Conservation (phyloP, 331 rosid species). For the Phaseolus coccineus region DNA sequence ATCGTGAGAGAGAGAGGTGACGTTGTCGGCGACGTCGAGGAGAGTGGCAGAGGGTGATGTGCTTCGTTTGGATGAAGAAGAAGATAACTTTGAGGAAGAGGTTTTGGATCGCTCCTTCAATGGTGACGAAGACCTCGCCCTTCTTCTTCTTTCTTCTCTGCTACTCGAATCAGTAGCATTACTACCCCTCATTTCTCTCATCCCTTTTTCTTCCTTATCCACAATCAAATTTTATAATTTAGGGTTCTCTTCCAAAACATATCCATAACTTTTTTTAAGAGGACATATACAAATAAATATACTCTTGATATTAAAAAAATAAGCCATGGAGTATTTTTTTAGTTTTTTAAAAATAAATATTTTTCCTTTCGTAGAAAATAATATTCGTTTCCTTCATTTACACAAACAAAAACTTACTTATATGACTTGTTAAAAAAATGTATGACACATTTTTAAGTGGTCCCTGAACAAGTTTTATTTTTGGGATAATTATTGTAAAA, state of each 20-base stretch:
- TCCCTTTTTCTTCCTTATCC: background rate
- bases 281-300: too few relatives aligned
- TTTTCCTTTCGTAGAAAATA: too few relatives aligned
- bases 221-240: background rate
- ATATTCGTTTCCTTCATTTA: too few relatives aligned
- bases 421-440: too few relatives aligned
- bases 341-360: too few relatives aligned
- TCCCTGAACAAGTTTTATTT: too few relatives aligned
- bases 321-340: too few relatives aligned
- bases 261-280: too few relatives aligned
- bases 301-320: too few relatives aligned
- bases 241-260: background rate
- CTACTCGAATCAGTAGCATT: background rate
- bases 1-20: constrained; percentile 40
- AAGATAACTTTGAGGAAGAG: constrained; percentile 43
- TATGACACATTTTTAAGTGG: too few relatives aligned
- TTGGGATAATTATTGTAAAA: too few relatives aligned
- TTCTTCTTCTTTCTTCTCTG: constrained; percentile 59
- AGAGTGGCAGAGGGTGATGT: constrained; percentile 54
- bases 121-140: constrained; percentile 57
- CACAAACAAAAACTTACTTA: too few relatives aligned
- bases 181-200: constrained; percentile 9
- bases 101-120: constrained; percentile 59
- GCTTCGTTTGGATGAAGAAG: constrained; percentile 42
- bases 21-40: constrained; percentile 44